These are phyloP conservation scores for Cardamine resedifolia DNA, from an alignment of 345 rosid species.

Conservation along the genomic window DNA sequence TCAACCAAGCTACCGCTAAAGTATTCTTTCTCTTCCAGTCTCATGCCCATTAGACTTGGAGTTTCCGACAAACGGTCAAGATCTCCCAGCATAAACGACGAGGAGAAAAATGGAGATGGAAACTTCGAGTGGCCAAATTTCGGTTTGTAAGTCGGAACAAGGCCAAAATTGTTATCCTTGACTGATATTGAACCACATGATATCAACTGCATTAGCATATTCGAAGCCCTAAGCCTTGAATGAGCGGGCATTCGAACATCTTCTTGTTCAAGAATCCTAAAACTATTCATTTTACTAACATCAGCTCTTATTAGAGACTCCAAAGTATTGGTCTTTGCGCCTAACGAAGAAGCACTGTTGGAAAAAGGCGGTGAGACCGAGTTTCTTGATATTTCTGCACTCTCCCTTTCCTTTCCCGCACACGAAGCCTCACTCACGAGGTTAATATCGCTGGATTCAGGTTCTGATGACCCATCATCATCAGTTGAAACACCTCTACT, in stretches of 20 bases:
- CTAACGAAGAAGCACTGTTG: conserved; percentile 65
- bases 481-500: conserved; percentile 92
- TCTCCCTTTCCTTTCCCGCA: conserved; percentile 58
- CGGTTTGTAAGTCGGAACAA: conserved; percentile 76
- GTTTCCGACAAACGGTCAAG: conserved; percentile 80
- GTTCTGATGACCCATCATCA: conserved; percentile 53
- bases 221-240: conserved; percentile 69
- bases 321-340: conserved; percentile 79
- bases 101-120: conserved; percentile 66
- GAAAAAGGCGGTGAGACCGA: conserved; percentile 70
- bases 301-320: conserved; percentile 93
- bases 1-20: conserved; percentile 93
- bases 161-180: conserved; percentile 83
- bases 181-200: conserved; percentile 97
- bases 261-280: conserved; percentile 83
- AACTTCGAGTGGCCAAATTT: conserved; percentile 70
- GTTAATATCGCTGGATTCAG: conserved; percentile 35
- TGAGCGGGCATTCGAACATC: conserved; percentile 61
- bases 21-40: conserved; percentile 84
- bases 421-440: conserved; percentile 41
- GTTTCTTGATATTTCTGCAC: conserved; percentile 50
- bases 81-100: conserved; percentile 73
- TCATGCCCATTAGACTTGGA: conserved; percentile 67
- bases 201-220: conserved; percentile 85
- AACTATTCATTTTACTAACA: conserved; percentile 80